These are phyloP conservation scores for Hericium rajendrae DNA, from an alignment of 768 basidiomycete species.

Conservation along the genomic window DNA sequence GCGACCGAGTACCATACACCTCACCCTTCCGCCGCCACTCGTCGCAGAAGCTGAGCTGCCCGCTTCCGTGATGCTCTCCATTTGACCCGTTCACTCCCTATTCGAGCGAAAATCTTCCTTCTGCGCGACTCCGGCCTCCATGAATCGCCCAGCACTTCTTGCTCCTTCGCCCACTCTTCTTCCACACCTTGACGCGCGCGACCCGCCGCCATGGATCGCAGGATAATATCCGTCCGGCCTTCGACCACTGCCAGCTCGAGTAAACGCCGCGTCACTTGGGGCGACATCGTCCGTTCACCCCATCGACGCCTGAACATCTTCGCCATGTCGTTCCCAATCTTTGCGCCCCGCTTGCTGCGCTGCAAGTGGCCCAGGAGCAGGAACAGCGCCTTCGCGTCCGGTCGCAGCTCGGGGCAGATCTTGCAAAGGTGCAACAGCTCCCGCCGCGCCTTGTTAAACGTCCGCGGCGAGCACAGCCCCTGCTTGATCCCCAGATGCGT, in stretches of 20 bases:
- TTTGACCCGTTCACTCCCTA: too few relatives aligned
- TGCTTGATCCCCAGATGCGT: constrained; percentile 7
- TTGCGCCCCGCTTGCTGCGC: constrained; percentile 41
- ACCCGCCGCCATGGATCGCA: constrained; percentile 4
- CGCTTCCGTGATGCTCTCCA: too few relatives aligned
- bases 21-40: too few relatives aligned
- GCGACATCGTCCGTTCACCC: constrained; percentile 47
- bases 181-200: neutral
- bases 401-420: constrained; percentile 36
- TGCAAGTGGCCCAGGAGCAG: constrained; percentile 46
- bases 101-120: neutral
- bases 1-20: too few relatives aligned
- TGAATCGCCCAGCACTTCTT: constrained; percentile 6
- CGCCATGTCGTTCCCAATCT: constrained; percentile 37
- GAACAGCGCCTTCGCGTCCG: constrained; percentile 50
- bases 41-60: too few relatives aligned
- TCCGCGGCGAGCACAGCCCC: neutral
- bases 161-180: constrained; percentile 5
- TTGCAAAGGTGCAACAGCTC: constrained; percentile 23
- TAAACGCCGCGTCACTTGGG: constrained; percentile 50
- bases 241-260: constrained; percentile 54
- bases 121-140: neutral
- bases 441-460: constrained; percentile 5
- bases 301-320: constrained; percentile 40
- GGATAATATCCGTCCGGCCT: constrained; percentile 44